Conservation (phyloP, 2,329 filamentous ascomycete genomes). For the Fusarium illudens region DNA sequence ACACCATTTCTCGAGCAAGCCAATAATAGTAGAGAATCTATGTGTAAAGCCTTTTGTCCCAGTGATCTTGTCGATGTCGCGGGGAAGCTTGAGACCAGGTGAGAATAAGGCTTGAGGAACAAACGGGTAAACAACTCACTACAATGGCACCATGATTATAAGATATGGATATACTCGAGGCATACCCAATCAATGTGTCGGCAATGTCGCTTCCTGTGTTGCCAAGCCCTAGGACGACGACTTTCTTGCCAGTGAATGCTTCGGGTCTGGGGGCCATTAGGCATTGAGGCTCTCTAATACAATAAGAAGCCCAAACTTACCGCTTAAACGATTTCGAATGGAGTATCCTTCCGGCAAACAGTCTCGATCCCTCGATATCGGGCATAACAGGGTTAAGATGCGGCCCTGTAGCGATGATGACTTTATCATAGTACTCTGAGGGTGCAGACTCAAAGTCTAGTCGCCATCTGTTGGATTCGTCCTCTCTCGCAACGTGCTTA, state of each 20-base stretch:
- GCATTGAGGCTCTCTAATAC: not conserved
- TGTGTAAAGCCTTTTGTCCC: not conserved
- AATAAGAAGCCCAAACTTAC: not conserved
- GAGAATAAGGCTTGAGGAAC: not conserved
- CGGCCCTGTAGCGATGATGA: constrained; percentile 50
- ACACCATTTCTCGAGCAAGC: not conserved
- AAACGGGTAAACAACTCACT: not conserved
- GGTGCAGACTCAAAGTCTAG: constrained; percentile 27
- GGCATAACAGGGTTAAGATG: constrained; percentile 50
- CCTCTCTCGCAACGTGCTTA: not conserved
- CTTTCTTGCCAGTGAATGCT: not conserved
- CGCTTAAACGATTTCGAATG: not conserved
- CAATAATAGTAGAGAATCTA: not conserved
- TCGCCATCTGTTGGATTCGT: not conserved
- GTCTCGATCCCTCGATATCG: constrained; percentile 42
- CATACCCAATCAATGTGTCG: not conserved
- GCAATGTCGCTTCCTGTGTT: not conserved
- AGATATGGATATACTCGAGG: not conserved
- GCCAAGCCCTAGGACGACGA: not conserved
- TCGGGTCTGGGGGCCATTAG: not conserved
- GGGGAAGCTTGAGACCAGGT: not conserved
- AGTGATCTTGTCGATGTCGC: not conserved
- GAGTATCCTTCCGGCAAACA: constrained; percentile 25
- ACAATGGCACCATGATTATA: not conserved
- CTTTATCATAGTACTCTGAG: constrained; percentile 48